A percentile compares a stretch with the other conserved stretches of the same genome.
These are phyloP conservation scores for Cordia subcordata DNA, from an alignment of 257 asterid genomes.

Conservation along the genomic window DNA sequence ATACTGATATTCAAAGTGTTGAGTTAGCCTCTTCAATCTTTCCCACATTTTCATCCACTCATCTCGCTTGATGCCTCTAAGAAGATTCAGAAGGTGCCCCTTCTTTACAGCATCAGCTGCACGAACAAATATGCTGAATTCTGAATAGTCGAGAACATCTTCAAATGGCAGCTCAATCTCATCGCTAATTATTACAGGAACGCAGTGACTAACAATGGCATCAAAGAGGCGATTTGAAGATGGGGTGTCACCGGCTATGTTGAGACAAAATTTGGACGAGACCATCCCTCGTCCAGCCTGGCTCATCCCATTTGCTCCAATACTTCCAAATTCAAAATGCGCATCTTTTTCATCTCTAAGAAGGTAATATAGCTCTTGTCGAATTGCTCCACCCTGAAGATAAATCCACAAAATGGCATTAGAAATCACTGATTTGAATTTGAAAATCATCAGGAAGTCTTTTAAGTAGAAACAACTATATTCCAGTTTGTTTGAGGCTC, in stretches of 20 bases:
- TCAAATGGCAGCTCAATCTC: constrained; percentile 81
- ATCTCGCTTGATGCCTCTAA: constrained; percentile 48
- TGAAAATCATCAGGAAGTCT: background rate
- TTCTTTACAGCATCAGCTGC: constrained; percentile 52
- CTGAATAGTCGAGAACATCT: constrained; percentile 62
- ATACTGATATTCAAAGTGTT: constrained; percentile 54
- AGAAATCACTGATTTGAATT: background rate
- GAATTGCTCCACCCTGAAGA: constrained; percentile 68
- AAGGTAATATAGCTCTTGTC: constrained; percentile 64
- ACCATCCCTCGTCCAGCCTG: constrained; percentile 72
- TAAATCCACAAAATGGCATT: constrained; percentile 3
- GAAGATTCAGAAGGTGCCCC: constrained; percentile 57
- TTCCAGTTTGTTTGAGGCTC: too few relatives aligned
- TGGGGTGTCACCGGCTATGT: constrained; percentile 89
- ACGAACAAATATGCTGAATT: constrained; percentile 59
- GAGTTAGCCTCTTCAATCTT: constrained; percentile 39
- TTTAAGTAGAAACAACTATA: too few relatives aligned
- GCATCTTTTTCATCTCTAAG: constrained; percentile 63
- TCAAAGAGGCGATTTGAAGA: constrained; percentile 87
- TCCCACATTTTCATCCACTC: constrained; percentile 77
- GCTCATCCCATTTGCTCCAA: constrained; percentile 43
- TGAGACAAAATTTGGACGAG: constrained; percentile 72
- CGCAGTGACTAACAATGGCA: constrained; percentile 74
- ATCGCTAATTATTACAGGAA: constrained; percentile 84
- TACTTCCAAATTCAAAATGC: constrained; percentile 62